A percentile compares a stretch with the other conserved stretches of the same genome.
These are phyloP conservation scores for Quercus robur DNA, from an alignment of 306 rosid species.

Conservation along the genomic window DNA sequence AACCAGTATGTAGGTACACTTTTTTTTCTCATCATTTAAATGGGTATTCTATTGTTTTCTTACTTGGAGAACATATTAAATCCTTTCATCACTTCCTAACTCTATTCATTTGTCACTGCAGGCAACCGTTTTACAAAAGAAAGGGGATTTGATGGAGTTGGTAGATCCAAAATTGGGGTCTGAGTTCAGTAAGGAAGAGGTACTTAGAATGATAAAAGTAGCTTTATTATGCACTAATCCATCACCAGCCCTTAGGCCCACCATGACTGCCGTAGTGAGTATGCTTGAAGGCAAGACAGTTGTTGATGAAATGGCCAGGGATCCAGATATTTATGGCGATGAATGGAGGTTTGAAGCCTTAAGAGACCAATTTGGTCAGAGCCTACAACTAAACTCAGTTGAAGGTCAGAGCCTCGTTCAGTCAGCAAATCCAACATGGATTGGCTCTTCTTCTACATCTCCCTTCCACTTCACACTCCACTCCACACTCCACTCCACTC, in stretches of 20 bases:
- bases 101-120: background rate
- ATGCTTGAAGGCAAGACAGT: conserved; percentile 54
- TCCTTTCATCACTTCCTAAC: too few species aligned
- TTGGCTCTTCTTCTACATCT: background rate
- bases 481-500: too few species aligned
- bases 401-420: background rate
- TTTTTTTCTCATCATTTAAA: too few species aligned
- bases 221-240: conserved; percentile 51
- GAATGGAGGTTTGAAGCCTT: conserved; percentile 40
- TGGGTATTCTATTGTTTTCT: too few species aligned
- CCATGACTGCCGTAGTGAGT: conserved; percentile 61
- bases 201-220: conserved; percentile 35
- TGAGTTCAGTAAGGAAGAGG: conserved; percentile 40
- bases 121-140: conserved; percentile 29
- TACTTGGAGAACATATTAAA: too few species aligned
- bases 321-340: conserved; percentile 24
- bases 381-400: background rate
- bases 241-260: conserved; percentile 53
- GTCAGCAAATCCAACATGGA: background rate
- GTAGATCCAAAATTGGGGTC: conserved; percentile 56
- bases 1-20: too few species aligned
- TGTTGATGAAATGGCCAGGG: conserved; percentile 32
- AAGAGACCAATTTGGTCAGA: conserved; percentile 16
- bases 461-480: too few species aligned
- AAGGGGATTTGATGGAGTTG: conserved; percentile 35